A percentile compares a stretch with the other conserved stretches of the same genome.
phyloP scores from a whole-genome alignment of 1,284 basidiomycete species.

The Ceratobasidium papillatum region DNA sequence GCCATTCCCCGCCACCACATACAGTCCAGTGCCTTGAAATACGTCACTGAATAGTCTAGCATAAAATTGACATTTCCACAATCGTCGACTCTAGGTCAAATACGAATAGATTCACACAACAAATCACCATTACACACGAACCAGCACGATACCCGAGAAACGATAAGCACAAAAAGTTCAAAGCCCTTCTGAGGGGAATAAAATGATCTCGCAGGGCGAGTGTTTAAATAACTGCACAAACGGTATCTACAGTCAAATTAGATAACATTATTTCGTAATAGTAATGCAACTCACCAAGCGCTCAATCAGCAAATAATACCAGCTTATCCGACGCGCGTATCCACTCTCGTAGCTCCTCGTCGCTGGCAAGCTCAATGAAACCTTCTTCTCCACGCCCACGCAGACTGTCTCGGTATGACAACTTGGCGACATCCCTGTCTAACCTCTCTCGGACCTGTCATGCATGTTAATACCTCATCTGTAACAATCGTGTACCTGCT shows the following conservation, averaged over 20 bases:
- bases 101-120: neutral
- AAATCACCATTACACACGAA: conserved; percentile 11
- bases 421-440: conserved; percentile 73
- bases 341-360: conserved; percentile 81
- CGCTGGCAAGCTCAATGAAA: conserved; percentile 72
- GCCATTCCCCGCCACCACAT: neutral
- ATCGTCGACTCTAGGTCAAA: neutral
- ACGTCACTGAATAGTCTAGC: neutral
- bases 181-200: conserved; percentile 14
- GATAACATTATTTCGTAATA: neutral
- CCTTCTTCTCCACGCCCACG: conserved; percentile 56
- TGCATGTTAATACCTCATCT: neutral
- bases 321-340: conserved; percentile 86
- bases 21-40: too few species aligned
- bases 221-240: conserved; percentile 7
- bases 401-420: conserved; percentile 79
- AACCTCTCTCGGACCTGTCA: conserved; percentile 73
- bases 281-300: conserved; percentile 2
- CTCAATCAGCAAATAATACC: conserved; percentile 76
- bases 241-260: neutral
- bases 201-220: conserved; percentile 7
- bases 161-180: conserved; percentile 5
- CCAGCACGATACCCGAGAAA: neutral
- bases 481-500: neutral
- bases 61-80: neutral